phyloP scores from a whole-genome alignment of 768 basidiomycete genomes.

The Boletus fagicola region DNA sequence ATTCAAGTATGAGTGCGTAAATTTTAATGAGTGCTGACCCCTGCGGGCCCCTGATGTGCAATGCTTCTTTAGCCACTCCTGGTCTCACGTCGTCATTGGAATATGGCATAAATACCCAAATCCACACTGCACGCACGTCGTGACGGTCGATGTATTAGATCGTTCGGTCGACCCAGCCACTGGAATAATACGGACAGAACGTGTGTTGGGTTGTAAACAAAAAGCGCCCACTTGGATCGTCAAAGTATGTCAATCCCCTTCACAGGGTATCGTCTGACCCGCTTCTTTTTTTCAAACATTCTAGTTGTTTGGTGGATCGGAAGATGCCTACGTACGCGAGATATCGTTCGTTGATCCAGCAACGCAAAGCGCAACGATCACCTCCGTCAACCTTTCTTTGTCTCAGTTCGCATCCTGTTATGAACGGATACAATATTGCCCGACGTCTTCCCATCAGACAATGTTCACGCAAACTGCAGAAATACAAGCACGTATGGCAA shows the following conservation, averaged over 20 bases:
- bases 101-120: constrained; percentile 98
- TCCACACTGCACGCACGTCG: constrained; percentile 84
- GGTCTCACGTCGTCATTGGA: constrained; percentile 87
- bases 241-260: constrained; percentile 58
- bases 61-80: constrained; percentile 63
- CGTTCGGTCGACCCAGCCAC: constrained; percentile 79
- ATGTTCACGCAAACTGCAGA: constrained; percentile 88
- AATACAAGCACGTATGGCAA: constrained; percentile 76
- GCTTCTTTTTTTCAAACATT: neutral
- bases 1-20: constrained; percentile 79
- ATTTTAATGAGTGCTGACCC: neutral
- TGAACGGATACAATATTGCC: constrained; percentile 85
- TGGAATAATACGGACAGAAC: constrained; percentile 89
- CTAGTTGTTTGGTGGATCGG: constrained; percentile 87
- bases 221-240: constrained; percentile 91
- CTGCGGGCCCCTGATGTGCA: constrained; percentile 6
- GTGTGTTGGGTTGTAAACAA: constrained; percentile 88
- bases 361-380: constrained; percentile 76
- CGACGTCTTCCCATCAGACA: constrained; percentile 61
- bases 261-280: constrained; percentile 9
- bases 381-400: constrained; percentile 89
- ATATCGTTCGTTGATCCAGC: constrained; percentile 90
- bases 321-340: constrained; percentile 93
- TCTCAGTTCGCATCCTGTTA: constrained; percentile 94
- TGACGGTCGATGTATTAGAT: constrained; percentile 84